Base-by-base conservation (phyloP, 495 filamentous ascomycete genomes). In the Mytilinidion resinicola region DNA sequence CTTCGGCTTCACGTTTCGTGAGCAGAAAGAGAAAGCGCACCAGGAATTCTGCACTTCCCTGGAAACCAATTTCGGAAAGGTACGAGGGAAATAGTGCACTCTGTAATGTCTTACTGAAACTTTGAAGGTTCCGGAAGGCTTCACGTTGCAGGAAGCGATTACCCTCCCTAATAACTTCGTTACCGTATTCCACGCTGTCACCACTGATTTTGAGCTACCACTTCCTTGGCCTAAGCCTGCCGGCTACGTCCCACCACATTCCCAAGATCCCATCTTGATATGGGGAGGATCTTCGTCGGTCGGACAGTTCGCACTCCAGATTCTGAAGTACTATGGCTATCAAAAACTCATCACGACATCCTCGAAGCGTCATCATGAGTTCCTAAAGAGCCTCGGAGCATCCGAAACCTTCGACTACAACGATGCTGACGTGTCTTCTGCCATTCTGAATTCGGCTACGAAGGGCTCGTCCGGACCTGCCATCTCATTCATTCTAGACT, bases 201-300 rank as follows among this genome's bases (percentile, higher is more conserved):
- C 71, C 4, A 63, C 61, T 1, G 58, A 65, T 42, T 37, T 61
- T 25, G 62, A 54, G 12, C 33, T 65, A 41, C 44, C 55, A 34
- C 67, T 76, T 3, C 77, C 76, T 1, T 81, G 78, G 78, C 77
- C 76, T 1, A 67, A 69, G 21, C 74, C 76, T 3, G 55, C 59
- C 17, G 57, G 55, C 3, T 73, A 69, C 39, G 44, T 56, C 15
- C 70, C 73, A n/a, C 38, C 58, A 0, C 47, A 70, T 30, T 67
- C 59, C 0, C 46, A 73, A 6, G 54, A 59, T 9, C 56, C 65
- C 0, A 73, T 84, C 34, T 59, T 83, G 33, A 70, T 84, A 39
- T 82, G 80, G 78, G 80, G 81, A 9, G 81, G 75, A 1, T 68
- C 74, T 5, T 78, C 75, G 8, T 76, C 75, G 9, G 79, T 81